Base-by-base conservation (phyloP, 352 stramenopile genomes). In the Pythium apleroticum region DNA sequence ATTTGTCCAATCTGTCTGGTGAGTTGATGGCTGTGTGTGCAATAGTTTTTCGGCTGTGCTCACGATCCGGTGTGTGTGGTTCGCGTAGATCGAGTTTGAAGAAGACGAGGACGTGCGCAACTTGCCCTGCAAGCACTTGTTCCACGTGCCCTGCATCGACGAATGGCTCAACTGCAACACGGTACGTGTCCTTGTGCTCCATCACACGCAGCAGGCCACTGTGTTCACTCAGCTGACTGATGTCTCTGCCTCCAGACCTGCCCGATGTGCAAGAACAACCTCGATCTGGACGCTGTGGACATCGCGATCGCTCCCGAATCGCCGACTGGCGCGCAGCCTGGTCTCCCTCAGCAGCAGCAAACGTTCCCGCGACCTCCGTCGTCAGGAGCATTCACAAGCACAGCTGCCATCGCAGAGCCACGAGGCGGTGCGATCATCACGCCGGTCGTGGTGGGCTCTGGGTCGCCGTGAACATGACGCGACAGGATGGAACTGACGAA, bases 131-230 rank as follows among this genome's bases (percentile, higher is more conserved):
- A 82, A 83, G 35, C 91, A 97, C 66, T 78, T 96, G 55, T 97
- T 97, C 71, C 89, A 97, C 71, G 80, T 91, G 0, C 72, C 88
- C 4, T 97, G 91, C 69, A 89, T 97, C 54, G 87, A 93, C 61
- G 74, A 95, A 57, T 97, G 91, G 91, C 78, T 97, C 53, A 73
- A 80, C 52, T 77, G 86, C 52, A 91, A 91, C 63, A 96, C 91
- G 78, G 84, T 91, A 69, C 80, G 80, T 73, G 45, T 12, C 5
- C 9, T 37, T 5, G 10, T 19, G 28, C 52, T n/a, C n/a, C n/a
- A 27, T 45, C 52, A 58, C 52, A 15, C 31, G 24, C 30, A 33
- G 5, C 30, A 33, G 30, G 5, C 30, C 30, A 33, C 30, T 33
- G 30, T 33, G 30, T 33, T 33, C 30, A 33, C 30, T 5, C 19